These are phyloP conservation scores for Podospora sp. DNA, from an alignment of 495 filamentous ascomycete genomes.

Conservation along the genomic window DNA sequence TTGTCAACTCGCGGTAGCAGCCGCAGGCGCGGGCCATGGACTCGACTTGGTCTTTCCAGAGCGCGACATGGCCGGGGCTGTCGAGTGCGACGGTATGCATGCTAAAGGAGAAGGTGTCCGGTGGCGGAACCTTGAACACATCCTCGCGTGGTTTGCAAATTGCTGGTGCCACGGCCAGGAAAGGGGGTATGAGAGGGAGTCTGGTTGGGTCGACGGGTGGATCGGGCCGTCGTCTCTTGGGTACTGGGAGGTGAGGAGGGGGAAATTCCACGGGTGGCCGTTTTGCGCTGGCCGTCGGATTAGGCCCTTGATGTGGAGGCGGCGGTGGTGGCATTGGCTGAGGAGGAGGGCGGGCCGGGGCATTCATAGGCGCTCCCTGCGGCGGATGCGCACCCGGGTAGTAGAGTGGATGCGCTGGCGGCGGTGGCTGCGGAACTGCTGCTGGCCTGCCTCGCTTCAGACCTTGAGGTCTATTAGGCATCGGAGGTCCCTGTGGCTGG, in stretches of 20 bases:
- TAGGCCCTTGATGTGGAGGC: neutral
- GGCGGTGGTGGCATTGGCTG: neutral
- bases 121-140: conserved; percentile 12
- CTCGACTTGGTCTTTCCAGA: conserved; percentile 25
- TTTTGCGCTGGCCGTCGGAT: neutral
- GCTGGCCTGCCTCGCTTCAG: too few species aligned
- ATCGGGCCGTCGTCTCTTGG: neutral
- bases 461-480: too few species aligned
- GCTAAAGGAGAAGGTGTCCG: conserved; percentile 18
- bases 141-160: neutral
- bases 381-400: too few species aligned
- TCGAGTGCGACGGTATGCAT: conserved; percentile 23
- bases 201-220: neutral
- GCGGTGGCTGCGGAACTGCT: too few species aligned
- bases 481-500: too few species aligned
- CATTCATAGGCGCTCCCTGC: neutral
- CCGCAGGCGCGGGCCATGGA: conserved; percentile 25
- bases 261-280: neutral
- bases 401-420: too few species aligned
- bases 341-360: neutral
- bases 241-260: neutral
- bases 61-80: conserved; percentile 12
- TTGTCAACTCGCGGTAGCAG: conserved; percentile 23
- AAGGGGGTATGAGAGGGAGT: conserved; percentile 18
- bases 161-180: neutral